Evolutionary conservation across 331 rosid genomes (phyloP).

Genomic region (Malus hybrid): DNA sequence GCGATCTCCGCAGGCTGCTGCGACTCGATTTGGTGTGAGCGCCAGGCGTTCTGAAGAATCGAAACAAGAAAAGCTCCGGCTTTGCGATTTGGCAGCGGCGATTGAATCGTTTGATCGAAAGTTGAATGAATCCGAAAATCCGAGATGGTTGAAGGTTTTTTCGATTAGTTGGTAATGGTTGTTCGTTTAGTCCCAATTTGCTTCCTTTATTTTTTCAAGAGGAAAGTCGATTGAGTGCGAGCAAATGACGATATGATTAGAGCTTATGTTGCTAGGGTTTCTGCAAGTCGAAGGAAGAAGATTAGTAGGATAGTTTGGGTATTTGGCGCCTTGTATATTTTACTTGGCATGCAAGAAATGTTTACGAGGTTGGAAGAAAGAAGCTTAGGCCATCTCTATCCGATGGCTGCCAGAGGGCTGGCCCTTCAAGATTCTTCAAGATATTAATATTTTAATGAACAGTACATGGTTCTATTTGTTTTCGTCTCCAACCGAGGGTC

Average conservation of each 20-base stretch:
- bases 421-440: no score
- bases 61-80: no score
- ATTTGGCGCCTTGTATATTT: neutral
- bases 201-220: slow-evolving; percentile 78
- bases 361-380: neutral
- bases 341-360: neutral
- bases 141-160: neutral
- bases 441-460: no score
- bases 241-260: neutral
- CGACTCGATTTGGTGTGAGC: slow-evolving; percentile 44
- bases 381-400: no score
- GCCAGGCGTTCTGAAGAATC: no score
- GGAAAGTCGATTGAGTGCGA: slow-evolving; percentile 33
- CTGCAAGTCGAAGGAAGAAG: neutral
- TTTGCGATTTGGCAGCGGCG: neutral
- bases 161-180: neutral
- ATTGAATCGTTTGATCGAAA: neutral
- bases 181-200: slow-evolving; percentile 16
- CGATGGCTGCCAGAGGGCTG: no score
- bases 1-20: slow-evolving; percentile 48
- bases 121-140: neutral
- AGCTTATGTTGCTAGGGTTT: neutral
- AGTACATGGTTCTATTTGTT: no score
- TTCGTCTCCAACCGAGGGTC: no score
- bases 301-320: no score